A percentile compares a stretch with the other conserved stretches of the same genome.
phyloP scores from a whole-genome alignment of 2,329 filamentous ascomycete genomes.

The Monosporascus cannonballus region DNA sequence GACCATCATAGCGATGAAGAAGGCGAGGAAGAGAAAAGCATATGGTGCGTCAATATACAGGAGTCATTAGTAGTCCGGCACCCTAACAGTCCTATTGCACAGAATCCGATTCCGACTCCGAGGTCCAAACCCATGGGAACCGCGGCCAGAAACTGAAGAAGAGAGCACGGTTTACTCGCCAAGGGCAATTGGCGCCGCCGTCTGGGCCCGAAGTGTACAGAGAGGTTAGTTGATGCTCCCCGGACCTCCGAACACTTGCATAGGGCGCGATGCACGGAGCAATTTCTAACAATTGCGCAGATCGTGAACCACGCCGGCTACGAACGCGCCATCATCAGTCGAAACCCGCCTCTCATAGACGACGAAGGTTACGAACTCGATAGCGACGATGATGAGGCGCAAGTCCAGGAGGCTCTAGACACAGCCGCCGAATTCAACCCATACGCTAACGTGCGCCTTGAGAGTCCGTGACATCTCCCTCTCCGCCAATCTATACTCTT shows the following conservation, averaged over 20 bases:
- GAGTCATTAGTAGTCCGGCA: conserved; percentile 8
- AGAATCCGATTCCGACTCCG: conserved; percentile 76
- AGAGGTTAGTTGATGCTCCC: conserved; percentile 48
- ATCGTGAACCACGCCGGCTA: conserved; percentile 69
- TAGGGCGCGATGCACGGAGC: background rate
- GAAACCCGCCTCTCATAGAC: conserved; percentile 67
- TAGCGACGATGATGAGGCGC: conserved; percentile 63
- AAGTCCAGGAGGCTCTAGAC: conserved; percentile 52
- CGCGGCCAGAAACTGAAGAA: conserved; percentile 76
- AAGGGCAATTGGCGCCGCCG: conserved; percentile 62
- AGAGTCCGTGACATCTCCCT: conserved; percentile 47
- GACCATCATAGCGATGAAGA: conserved; percentile 63
- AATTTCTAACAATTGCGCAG: conserved; percentile 34
- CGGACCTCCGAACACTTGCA: background rate
- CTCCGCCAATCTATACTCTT: background rate
- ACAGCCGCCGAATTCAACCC: conserved; percentile 66
- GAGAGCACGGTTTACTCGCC: conserved; percentile 63
- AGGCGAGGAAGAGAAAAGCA: conserved; percentile 57
- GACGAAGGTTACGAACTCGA: conserved; percentile 74
- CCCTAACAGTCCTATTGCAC: conserved; percentile 19
- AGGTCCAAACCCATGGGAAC: conserved; percentile 64
- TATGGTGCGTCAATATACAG: conserved; percentile 42
- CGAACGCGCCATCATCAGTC: conserved; percentile 64
- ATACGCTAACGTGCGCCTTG: conserved; percentile 64
- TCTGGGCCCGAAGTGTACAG: conserved; percentile 64